These are phyloP conservation scores for Kwoniella dendrophila DNA, from an alignment of 768 basidiomycete genomes.

Conservation along the genomic window DNA sequence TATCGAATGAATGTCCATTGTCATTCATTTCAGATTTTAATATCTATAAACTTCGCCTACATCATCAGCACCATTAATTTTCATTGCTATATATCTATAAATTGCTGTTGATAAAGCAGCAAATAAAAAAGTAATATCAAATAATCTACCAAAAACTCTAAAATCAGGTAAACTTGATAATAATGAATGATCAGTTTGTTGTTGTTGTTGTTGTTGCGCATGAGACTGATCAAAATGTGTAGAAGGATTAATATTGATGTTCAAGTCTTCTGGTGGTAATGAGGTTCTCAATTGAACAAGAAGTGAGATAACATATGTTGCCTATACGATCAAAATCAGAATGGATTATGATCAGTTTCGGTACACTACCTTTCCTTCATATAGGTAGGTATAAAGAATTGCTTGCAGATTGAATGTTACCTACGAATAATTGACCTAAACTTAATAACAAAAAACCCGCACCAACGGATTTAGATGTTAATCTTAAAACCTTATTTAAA, in stretches of 20 bases:
- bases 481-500: slow-evolving; percentile 44
- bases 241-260: neutral
- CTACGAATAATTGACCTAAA: slow-evolving; percentile 53
- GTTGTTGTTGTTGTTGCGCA: too few species aligned
- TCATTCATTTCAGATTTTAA: neutral
- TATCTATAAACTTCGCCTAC: slow-evolving; percentile 38
- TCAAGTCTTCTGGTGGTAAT: slow-evolving; percentile 30
- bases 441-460: slow-evolving; percentile 52
- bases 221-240: slow-evolving; percentile 2
- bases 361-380: neutral
- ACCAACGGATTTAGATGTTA: slow-evolving; percentile 53
- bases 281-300: slow-evolving; percentile 53
- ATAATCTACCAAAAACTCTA: slow-evolving; percentile 51
- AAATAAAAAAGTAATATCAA: slow-evolving; percentile 50
- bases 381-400: neutral
- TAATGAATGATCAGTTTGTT: slow-evolving; percentile 39
- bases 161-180: slow-evolving; percentile 53
- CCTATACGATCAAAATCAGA: slow-evolving; percentile 29
- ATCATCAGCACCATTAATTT: slow-evolving; percentile 46
- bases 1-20: neutral
- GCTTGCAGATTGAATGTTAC: slow-evolving; percentile 1
- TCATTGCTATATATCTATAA: slow-evolving; percentile 47
- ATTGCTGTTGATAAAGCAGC: slow-evolving; percentile 36
- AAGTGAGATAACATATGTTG: slow-evolving; percentile 53
- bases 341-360: neutral